Evolutionary conservation across 306 rosid species (phyloP).

Genomic region (Sechiopsis laciniata): DNA sequence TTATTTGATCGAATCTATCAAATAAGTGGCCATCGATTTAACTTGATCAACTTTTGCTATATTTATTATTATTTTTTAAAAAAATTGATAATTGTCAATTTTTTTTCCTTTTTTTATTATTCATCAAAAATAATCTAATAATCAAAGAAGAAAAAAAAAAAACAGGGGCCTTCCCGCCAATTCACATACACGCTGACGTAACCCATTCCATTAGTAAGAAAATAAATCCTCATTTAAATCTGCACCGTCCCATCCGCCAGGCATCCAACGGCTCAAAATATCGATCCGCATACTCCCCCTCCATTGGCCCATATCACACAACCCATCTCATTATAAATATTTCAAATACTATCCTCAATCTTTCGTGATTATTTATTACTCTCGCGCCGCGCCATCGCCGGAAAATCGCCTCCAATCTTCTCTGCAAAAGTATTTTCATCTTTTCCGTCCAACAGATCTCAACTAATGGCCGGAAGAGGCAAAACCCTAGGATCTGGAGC

Average conservation of each 20-base stretch:
- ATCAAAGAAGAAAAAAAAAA: too few relatives aligned
- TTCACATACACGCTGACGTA: conserved; percentile 7
- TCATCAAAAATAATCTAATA: too few relatives aligned
- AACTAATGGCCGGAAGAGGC: conserved; percentile 61
- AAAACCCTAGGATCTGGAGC: conserved; percentile 69
- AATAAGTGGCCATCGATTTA: too few relatives aligned
- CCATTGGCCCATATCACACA: conserved; percentile 31
- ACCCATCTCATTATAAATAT: background rate
- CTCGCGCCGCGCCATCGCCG: conserved; percentile 8
- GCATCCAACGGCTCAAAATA: conserved; percentile 29
- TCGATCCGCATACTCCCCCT: conserved; percentile 38
- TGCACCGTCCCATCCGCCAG: conserved; percentile 14
- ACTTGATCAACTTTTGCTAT: too few relatives aligned
- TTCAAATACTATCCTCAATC: too few relatives aligned
- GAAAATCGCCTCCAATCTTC: background rate
- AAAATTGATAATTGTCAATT: too few relatives aligned
- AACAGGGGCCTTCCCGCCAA: background rate
- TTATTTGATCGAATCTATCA: too few relatives aligned
- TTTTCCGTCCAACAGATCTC: background rate
- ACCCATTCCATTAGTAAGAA: background rate
- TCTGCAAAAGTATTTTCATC: background rate
- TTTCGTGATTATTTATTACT: background rate
- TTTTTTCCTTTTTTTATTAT: too few relatives aligned
- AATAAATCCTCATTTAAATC: conserved; percentile 22
- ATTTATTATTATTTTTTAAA: too few relatives aligned